phyloP scores from a whole-genome alignment of 768 basidiomycete genomes.

The Royoungia palumana region DNA sequence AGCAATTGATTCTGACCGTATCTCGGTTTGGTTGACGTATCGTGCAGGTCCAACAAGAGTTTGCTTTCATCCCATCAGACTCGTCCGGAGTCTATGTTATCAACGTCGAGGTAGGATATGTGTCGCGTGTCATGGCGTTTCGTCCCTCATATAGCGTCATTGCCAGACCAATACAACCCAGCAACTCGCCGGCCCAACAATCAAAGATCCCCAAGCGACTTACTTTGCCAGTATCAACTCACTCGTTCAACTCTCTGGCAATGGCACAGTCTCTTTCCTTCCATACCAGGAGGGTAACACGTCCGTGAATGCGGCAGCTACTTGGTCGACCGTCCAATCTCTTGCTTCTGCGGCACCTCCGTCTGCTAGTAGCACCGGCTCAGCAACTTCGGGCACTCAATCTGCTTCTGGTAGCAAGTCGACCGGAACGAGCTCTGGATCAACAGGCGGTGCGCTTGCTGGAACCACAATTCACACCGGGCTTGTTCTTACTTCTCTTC shows the following conservation, averaged over 20 bases:
- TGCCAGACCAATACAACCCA: slow-evolving; percentile 61
- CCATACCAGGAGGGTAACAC: slow-evolving; percentile 49
- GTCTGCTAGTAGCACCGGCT: slow-evolving; percentile 15
- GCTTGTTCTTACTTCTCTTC: slow-evolving; percentile 7
- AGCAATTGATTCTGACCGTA: slow-evolving; percentile 14
- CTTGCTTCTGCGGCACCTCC: slow-evolving; percentile 46
- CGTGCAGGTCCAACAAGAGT: slow-evolving; percentile 61
- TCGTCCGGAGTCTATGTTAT: slow-evolving; percentile 69
- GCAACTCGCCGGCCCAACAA: slow-evolving; percentile 53
- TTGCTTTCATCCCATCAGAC: slow-evolving; percentile 77
- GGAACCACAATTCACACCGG: slow-evolving; percentile 13
- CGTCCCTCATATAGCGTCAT: slow-evolving; percentile 6
- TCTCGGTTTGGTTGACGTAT: not conserved
- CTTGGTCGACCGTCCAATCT: slow-evolving; percentile 47
- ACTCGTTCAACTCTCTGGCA: slow-evolving; percentile 65
- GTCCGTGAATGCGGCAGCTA: slow-evolving; percentile 41
- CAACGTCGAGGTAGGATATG: slow-evolving; percentile 53
- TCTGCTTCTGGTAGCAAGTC: slow-evolving; percentile 13
- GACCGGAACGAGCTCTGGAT: slow-evolving; percentile 11
- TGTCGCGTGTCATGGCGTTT: not conserved
- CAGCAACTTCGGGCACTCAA: slow-evolving; percentile 20
- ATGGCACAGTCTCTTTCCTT: slow-evolving; percentile 58
- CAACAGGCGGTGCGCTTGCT: slow-evolving; percentile 11
- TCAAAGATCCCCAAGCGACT: slow-evolving; percentile 54
- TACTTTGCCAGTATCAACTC: slow-evolving; percentile 62